A percentile compares a stretch with the other conserved stretches of the same genome.
Conservation (phyloP, 805 yeast genomes). For the Wickerhamomyces bovis region DNA sequence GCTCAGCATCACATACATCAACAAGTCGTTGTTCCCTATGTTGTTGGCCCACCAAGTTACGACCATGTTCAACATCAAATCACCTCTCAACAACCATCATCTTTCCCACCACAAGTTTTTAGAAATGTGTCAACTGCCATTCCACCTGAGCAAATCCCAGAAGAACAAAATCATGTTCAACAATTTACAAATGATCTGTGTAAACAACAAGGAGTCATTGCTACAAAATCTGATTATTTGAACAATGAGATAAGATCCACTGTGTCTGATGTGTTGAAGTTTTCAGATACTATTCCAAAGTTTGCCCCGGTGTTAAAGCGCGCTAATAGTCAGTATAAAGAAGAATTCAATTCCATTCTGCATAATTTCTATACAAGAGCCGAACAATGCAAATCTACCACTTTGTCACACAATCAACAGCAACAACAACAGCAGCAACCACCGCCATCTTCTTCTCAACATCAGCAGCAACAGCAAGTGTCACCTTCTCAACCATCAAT, state of each 20-base stretch:
- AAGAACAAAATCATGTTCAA: slow-evolving; percentile 8
- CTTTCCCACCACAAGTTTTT: background rate
- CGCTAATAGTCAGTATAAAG: slow-evolving; percentile 9
- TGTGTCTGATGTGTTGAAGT: slow-evolving; percentile 17
- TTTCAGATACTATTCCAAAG: slow-evolving; percentile 21
- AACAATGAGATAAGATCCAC: slow-evolving; percentile 16
- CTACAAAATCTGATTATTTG: slow-evolving; percentile 15
- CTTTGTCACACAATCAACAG: background rate
- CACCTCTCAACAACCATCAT: slow-evolving; percentile 3
- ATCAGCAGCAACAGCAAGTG: slow-evolving; percentile 2
- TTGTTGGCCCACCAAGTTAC: slow-evolving; percentile 8
- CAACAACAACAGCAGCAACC: slow-evolving; percentile 1
- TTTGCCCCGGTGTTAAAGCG: slow-evolving; percentile 18
- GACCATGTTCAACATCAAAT: slow-evolving; percentile 10
- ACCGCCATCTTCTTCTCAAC: too few species aligned
- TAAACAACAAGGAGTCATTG: slow-evolving; percentile 13
- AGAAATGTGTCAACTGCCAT: background rate
- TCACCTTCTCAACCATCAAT: slow-evolving; percentile 1
- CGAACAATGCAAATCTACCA: slow-evolving; percentile 8
- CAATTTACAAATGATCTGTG: slow-evolving; percentile 10
- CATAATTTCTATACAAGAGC: slow-evolving; percentile 19
- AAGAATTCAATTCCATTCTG: slow-evolving; percentile 10
- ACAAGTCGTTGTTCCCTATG: background rate
- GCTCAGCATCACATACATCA: slow-evolving; percentile 2
- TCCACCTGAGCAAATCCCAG: background rate